Evolutionary conservation across 768 basidiomycete genomes (phyloP).

Genomic region (Sarcodon aspratus): DNA sequence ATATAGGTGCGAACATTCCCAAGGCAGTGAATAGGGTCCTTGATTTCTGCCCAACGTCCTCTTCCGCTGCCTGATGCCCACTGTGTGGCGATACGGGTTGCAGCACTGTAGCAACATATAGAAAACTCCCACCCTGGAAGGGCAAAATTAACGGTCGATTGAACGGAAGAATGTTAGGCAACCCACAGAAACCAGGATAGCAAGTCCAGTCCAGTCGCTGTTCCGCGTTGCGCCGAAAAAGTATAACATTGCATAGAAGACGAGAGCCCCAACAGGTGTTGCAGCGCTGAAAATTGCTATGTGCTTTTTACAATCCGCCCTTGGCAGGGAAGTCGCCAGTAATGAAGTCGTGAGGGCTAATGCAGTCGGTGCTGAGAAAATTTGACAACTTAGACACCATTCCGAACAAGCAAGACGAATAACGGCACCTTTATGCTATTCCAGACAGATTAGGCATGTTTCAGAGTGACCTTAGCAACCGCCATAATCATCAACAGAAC

Average conservation of each 20-base stretch:
- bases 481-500: too few species aligned
- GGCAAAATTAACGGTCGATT: not conserved
- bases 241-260: conserved; percentile 61
- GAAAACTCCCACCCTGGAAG: conserved; percentile 77
- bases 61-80: conserved; percentile 17
- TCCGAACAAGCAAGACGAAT: not conserved
- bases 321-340: conserved; percentile 61
- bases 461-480: conserved; percentile 61
- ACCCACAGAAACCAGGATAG: conserved; percentile 72
- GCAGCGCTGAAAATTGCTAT: conserved; percentile 72
- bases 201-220: conserved; percentile 51
- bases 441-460: not conserved
- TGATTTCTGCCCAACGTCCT: conserved; percentile 30
- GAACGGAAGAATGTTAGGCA: not conserved
- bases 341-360: conserved; percentile 82
- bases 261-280: conserved; percentile 72
- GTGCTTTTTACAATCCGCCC: conserved; percentile 59
- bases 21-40: conserved; percentile 43
- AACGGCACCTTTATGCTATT: not conserved
- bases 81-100: conserved; percentile 46
- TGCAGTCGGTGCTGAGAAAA: conserved; percentile 68
- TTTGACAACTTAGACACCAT: not conserved
- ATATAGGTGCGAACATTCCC: conserved; percentile 66
- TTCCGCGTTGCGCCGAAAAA: conserved; percentile 36
- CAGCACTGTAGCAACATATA: conserved; percentile 90